Percentiles rank a stretch among this genome's conserved stretches.
Evolutionary conservation across 2,329 filamentous ascomycete species (phyloP).

Genomic region (Endoconidiophora laricicola): DNA sequence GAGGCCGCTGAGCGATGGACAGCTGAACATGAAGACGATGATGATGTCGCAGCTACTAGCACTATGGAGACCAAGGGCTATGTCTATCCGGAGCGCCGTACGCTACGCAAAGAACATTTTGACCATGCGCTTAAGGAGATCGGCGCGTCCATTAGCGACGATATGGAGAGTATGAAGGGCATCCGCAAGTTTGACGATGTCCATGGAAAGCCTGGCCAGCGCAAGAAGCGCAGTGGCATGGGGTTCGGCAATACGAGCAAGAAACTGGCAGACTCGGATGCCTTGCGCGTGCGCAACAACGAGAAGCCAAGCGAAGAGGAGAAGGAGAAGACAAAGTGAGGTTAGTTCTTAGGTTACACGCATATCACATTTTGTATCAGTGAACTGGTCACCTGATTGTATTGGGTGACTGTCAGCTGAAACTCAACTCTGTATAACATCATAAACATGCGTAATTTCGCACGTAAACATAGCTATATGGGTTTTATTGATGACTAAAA

Average conservation of each 20-base stretch:
- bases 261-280: slow-evolving; percentile 24
- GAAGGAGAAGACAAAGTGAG: not conserved
- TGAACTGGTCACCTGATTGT: too few relatives aligned
- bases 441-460: too few relatives aligned
- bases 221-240: slow-evolving; percentile 38
- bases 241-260: slow-evolving; percentile 38
- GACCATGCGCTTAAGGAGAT: slow-evolving; percentile 77
- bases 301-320: not conserved
- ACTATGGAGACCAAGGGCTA: not conserved
- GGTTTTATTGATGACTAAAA: too few relatives aligned
- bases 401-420: too few relatives aligned
- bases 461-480: too few relatives aligned
- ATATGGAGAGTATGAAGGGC: slow-evolving; percentile 71
- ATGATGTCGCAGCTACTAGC: slow-evolving; percentile 19
- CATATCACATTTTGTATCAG: not conserved
- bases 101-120: slow-evolving; percentile 55
- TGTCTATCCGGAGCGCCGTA: slow-evolving; percentile 16
- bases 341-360: not conserved
- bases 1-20: slow-evolving; percentile 19
- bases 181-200: slow-evolving; percentile 94
- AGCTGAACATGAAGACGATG: slow-evolving; percentile 19
- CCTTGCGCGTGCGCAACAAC: slow-evolving; percentile 26
- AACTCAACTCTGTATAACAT: too few relatives aligned
- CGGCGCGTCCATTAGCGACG: slow-evolving; percentile 78
- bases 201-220: slow-evolving; percentile 48